A percentile compares a stretch with the other conserved stretches of the same genome.
phyloP scores from a whole-genome alignment of 139 green algal species.

The Asterochloris sp. region DNA sequence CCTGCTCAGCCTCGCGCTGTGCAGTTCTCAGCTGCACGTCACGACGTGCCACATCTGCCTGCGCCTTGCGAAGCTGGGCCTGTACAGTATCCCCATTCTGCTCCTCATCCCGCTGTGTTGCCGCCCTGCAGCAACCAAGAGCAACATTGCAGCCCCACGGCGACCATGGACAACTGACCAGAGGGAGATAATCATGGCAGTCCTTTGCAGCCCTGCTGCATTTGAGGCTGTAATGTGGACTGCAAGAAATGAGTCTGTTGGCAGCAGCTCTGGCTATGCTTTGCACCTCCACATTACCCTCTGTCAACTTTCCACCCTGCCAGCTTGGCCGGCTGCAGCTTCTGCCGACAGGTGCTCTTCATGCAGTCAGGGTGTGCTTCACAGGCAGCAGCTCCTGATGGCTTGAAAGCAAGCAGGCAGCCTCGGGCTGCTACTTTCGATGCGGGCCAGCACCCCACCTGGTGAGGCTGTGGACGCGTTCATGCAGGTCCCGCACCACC shows the following conservation, averaged over 20 bases:
- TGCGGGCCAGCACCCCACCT: not conserved
- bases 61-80: not conserved
- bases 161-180: not conserved
- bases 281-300: too few relatives aligned
- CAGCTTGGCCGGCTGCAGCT: not conserved
- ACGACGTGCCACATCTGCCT: constrained; percentile 9
- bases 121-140: not conserved
- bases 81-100: not conserved
- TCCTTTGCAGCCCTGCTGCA: too few relatives aligned
- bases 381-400: not conserved
- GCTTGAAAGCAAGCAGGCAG: not conserved
- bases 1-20: not conserved
- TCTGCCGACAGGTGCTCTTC: not conserved
- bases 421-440: not conserved
- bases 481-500: constrained; percentile 24
- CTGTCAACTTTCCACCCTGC: too few relatives aligned
- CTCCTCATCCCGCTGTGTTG: not conserved
- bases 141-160: not conserved
- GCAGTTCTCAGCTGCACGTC: not conserved
- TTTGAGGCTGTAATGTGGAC: too few relatives aligned
- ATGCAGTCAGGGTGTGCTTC: not conserved
- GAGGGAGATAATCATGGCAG: not conserved
- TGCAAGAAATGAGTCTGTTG: too few relatives aligned
- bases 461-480: constrained; percentile 12
- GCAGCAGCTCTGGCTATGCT: too few relatives aligned